Evolutionary conservation across 2,329 filamentous ascomycete species (phyloP).

Genomic region (Aureobasidium sp.): DNA sequence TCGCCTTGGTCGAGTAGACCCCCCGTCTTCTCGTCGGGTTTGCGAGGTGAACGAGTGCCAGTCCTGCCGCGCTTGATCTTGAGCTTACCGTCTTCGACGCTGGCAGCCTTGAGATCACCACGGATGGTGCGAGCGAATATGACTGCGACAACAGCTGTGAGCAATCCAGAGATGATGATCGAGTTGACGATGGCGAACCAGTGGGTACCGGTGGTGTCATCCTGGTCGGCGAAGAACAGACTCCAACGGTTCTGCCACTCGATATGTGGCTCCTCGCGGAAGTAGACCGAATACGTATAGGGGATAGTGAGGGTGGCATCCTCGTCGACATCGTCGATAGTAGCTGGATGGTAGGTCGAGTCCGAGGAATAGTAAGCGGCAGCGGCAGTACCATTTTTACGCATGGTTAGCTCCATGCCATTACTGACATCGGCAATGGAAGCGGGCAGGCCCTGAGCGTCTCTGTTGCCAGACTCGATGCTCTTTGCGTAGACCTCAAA

Average conservation of each 20-base stretch:
- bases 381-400: constrained; percentile 51
- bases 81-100: constrained; percentile 57
- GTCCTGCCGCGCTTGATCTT: constrained; percentile 31
- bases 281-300: constrained; percentile 86
- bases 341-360: constrained; percentile 52
- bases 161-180: constrained; percentile 67
- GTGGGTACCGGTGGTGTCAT: constrained; percentile 71
- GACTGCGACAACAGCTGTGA: constrained; percentile 71
- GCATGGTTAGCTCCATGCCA: constrained; percentile 60
- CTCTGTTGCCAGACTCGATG: constrained; percentile 53
- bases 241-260: constrained; percentile 86
- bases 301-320: constrained; percentile 62
- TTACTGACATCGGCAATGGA: constrained; percentile 55
- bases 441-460: constrained; percentile 57
- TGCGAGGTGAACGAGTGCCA: constrained; percentile 32
- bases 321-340: constrained; percentile 48
- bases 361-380: constrained; percentile 44
- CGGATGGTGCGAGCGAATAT: constrained; percentile 72
- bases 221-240: constrained; percentile 80
- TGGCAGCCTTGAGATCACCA: constrained; percentile 60
- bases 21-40: constrained; percentile 46
- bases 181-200: constrained; percentile 88
- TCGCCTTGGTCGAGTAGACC: constrained; percentile 49
- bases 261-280: constrained; percentile 68
- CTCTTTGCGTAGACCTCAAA: constrained; percentile 90